phyloP scores from a whole-genome alignment of 2,329 filamentous ascomycete genomes.

The Colletotrichum filicis region DNA sequence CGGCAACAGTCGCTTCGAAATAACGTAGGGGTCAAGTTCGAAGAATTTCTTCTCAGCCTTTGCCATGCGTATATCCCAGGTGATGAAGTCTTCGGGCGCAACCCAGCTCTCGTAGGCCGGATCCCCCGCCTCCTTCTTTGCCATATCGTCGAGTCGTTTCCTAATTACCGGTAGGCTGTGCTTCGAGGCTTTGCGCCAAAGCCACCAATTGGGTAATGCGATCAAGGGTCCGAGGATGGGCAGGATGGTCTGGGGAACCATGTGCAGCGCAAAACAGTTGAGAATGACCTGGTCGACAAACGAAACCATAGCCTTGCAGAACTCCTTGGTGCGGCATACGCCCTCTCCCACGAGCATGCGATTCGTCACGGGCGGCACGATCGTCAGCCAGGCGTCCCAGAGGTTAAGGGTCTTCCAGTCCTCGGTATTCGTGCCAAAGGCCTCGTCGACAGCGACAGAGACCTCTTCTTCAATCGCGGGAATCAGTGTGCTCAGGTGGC shows the following conservation, averaged over 20 bases:
- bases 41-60: conserved; percentile 51
- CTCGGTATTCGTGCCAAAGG: conserved; percentile 46
- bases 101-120: conserved; percentile 52
- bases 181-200: conserved; percentile 56
- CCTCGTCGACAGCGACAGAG: conserved; percentile 46
- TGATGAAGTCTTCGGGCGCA: conserved; percentile 66
- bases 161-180: conserved; percentile 59
- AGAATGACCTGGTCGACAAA: conserved; percentile 63
- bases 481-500: conserved; percentile 51
- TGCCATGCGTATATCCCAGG: conserved; percentile 66
- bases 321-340: conserved; percentile 53
- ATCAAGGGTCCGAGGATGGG: conserved; percentile 59
- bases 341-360: conserved; percentile 52
- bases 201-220: conserved; percentile 56
- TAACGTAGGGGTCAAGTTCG: conserved; percentile 58
- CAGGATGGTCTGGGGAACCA: conserved; percentile 59
- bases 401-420: conserved; percentile 54
- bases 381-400: conserved; percentile 55
- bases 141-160: conserved; percentile 59
- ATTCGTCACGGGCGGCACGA: conserved; percentile 57
- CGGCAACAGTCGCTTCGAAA: conserved; percentile 63
- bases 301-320: conserved; percentile 57
- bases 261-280: conserved; percentile 55
- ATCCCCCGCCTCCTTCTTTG: conserved; percentile 51
- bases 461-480: conserved; percentile 55